These are phyloP conservation scores for Macrophomina tecta DNA, from an alignment of 2,329 filamentous ascomycete genomes.

Conservation along the genomic window DNA sequence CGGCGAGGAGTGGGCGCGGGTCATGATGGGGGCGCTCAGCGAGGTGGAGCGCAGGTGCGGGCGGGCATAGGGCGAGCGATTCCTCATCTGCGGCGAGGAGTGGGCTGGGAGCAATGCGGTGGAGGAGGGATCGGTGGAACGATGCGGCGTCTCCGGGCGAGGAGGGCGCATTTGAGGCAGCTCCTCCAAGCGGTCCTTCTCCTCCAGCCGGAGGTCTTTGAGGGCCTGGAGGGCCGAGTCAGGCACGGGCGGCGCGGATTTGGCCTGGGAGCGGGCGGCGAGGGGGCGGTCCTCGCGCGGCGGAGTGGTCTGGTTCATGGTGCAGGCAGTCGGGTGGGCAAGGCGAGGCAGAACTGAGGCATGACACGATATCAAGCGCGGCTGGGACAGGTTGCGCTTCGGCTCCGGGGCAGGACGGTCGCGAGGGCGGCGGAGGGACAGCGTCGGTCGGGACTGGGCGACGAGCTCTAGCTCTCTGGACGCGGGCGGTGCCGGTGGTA, in stretches of 20 bases:
- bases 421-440: conserved; percentile 12
- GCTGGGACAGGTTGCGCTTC: conserved; percentile 24
- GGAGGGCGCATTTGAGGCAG: conserved; percentile 22
- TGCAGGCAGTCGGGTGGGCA: background rate
- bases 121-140: conserved; percentile 47
- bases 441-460: background rate
- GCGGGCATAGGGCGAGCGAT: conserved; percentile 55
- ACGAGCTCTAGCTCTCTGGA: background rate
- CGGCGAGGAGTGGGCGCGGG: conserved; percentile 55
- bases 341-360: conserved; percentile 20
- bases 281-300: conserved; percentile 5
- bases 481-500: background rate
- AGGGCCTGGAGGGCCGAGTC: conserved; percentile 21
- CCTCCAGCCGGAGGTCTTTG: conserved; percentile 17
- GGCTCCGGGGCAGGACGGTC: conserved; percentile 13
- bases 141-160: conserved; percentile 44
- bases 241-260: conserved; percentile 16
- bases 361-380: conserved; percentile 26
- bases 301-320: conserved; percentile 13
- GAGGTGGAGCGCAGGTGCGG: conserved; percentile 54
- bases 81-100: conserved; percentile 46
- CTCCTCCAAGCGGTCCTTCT: conserved; percentile 22
- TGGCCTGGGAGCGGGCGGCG: conserved; percentile 10
- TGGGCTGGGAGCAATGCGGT: conserved; percentile 36
- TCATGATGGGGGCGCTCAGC: conserved; percentile 53